These are phyloP conservation scores for Aspergillus conjunctus DNA, from an alignment of 495 filamentous ascomycete species.

Conservation along the genomic window DNA sequence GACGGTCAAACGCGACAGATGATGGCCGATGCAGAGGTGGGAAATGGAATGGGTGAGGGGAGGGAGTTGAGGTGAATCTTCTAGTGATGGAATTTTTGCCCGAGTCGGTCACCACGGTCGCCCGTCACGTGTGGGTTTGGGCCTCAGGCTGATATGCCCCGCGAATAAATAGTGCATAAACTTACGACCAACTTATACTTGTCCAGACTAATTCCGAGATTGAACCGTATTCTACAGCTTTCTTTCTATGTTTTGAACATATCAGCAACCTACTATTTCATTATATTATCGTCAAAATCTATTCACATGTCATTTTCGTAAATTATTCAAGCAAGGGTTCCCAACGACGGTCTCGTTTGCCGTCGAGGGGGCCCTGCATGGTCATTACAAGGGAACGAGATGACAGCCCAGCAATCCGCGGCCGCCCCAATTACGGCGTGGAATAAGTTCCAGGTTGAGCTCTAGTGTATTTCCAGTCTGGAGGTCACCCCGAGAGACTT, in stretches of 20 bases:
- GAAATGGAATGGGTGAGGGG: conserved; percentile 30
- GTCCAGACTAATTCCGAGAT: not conserved
- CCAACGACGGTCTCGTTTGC: not conserved
- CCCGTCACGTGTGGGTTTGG: conserved; percentile 40
- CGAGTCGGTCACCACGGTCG: conserved; percentile 33
- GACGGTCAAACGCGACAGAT: conserved; percentile 27
- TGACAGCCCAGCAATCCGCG: conserved; percentile 87
- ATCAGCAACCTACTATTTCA: not conserved
- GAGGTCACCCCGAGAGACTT: conserved; percentile 58
- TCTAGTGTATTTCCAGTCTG: conserved; percentile 49
- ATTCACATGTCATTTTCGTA: not conserved
- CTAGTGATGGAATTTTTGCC: conserved; percentile 53
- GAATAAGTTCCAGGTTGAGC: conserved; percentile 68
- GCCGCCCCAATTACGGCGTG: conserved; percentile 82
- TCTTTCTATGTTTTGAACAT: not conserved
- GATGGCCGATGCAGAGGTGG: conserved; percentile 25
- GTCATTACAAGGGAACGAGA: conserved; percentile 66
- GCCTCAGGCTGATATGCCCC: conserved; percentile 34
- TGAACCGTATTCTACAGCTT: not conserved
- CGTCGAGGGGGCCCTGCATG: not conserved
- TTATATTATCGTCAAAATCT: not conserved
- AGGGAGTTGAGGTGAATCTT: conserved; percentile 27
- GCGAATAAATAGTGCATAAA: conserved; percentile 5
- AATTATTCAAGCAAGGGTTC: not conserved
- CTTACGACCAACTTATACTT: not conserved